phyloP scores from a whole-genome alignment of 2,329 filamentous ascomycete species.

The Ophiosphaerella herpotricha region DNA sequence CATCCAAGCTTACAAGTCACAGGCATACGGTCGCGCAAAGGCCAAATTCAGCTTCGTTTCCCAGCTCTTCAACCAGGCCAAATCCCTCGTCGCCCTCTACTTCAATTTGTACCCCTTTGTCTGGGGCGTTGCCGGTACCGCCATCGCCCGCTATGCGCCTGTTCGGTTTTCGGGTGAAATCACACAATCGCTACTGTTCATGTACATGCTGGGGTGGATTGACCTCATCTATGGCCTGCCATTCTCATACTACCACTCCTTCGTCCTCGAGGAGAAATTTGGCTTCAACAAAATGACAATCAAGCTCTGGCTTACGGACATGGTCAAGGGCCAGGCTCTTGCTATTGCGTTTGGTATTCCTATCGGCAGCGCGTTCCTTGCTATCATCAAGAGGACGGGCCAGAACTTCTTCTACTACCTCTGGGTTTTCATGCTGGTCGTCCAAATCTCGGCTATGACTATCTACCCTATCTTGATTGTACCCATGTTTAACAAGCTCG shows the following conservation, averaged over 20 bases:
- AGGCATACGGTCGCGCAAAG: slow-evolving; percentile 92
- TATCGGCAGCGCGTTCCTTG: slow-evolving; percentile 87
- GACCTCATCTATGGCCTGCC: slow-evolving; percentile 81
- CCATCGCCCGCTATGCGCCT: slow-evolving; percentile 76
- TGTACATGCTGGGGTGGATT: slow-evolving; percentile 83
- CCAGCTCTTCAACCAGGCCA: slow-evolving; percentile 81
- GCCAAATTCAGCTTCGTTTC: slow-evolving; percentile 84
- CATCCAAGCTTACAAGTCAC: slow-evolving; percentile 19
- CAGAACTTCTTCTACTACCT: slow-evolving; percentile 97
- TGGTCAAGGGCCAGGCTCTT: slow-evolving; percentile 88
- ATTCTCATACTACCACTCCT: slow-evolving; percentile 86
- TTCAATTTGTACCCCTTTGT: slow-evolving; percentile 89
- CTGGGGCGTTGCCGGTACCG: slow-evolving; percentile 79
- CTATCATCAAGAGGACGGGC: slow-evolving; percentile 93
- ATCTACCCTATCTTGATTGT: slow-evolving; percentile 94
- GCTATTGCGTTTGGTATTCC: slow-evolving; percentile 80
- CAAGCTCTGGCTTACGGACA: slow-evolving; percentile 83
- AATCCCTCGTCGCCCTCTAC: slow-evolving; percentile 87
- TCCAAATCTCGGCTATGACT: slow-evolving; percentile 94
- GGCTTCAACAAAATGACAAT: slow-evolving; percentile 99
- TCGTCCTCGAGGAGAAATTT: slow-evolving; percentile 94
- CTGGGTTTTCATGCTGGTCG: slow-evolving; percentile 86
- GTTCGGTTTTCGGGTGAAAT: slow-evolving; percentile 87
- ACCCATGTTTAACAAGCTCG: slow-evolving; percentile 97
- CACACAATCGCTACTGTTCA: slow-evolving; percentile 87